Evolutionary conservation across 2,329 filamentous ascomycete species (phyloP).

Genomic region (Ophiobolus disseminans): DNA sequence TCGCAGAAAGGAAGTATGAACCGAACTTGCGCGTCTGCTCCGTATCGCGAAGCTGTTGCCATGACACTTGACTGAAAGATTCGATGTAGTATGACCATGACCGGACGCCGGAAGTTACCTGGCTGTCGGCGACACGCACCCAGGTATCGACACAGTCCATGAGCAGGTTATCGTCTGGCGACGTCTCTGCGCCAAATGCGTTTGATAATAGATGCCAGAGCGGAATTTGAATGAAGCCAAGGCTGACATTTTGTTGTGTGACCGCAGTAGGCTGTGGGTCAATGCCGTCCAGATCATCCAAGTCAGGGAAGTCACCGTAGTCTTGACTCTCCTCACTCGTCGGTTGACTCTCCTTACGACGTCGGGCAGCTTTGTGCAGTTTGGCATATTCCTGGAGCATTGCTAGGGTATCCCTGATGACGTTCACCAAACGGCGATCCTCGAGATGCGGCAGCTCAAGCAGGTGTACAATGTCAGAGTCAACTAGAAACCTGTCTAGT

Average conservation of each 20-base stretch:
- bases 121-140: slow-evolving; percentile 57
- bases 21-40: slow-evolving; percentile 55
- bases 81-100: slow-evolving; percentile 65
- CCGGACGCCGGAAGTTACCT: slow-evolving; percentile 54
- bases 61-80: slow-evolving; percentile 60
- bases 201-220: slow-evolving; percentile 65
- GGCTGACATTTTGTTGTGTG: slow-evolving; percentile 15
- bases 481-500: slow-evolving; percentile 53
- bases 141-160: slow-evolving; percentile 62
- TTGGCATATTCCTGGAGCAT: slow-evolving; percentile 54
- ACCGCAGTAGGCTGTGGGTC: slow-evolving; percentile 16
- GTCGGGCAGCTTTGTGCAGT: slow-evolving; percentile 15
- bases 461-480: slow-evolving; percentile 54
- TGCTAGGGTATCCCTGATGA: slow-evolving; percentile 59
- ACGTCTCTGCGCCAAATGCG: slow-evolving; percentile 65
- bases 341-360: slow-evolving; percentile 40
- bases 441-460: slow-evolving; percentile 62
- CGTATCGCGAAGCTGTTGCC: slow-evolving; percentile 56
- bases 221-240: slow-evolving; percentile 56
- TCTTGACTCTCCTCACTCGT: slow-evolving; percentile 68
- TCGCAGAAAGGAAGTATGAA: slow-evolving; percentile 53
- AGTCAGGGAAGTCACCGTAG: slow-evolving; percentile 65
- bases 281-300: slow-evolving; percentile 56
- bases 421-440: slow-evolving; percentile 51
- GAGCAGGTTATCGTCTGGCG: slow-evolving; percentile 61